Conservation (phyloP, 441 rosid species). For the Populus hybrid region DNA sequence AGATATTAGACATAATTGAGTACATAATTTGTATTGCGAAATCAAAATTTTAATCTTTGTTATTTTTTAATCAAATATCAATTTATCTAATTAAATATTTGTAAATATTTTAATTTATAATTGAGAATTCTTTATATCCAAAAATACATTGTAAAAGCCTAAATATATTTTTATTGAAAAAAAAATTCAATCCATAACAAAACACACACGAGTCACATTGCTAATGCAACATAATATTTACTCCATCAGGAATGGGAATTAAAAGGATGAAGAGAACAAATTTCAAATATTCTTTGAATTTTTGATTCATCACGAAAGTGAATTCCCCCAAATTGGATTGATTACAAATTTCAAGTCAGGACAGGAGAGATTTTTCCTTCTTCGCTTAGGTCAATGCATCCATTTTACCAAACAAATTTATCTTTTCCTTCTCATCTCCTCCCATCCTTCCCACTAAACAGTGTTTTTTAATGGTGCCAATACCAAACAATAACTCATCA, state of each 20-base stretch:
- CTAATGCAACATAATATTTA: neutral
- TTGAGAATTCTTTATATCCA: neutral
- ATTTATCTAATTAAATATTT: too few relatives aligned
- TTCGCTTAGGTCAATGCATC: neutral
- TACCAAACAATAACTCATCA: neutral
- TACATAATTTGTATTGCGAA: too few relatives aligned
- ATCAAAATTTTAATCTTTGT: too few relatives aligned
- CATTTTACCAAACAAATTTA: neutral
- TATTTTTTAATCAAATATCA: too few relatives aligned
- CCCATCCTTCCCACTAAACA: neutral
- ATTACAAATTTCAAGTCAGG: neutral
- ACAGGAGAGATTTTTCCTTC: neutral
- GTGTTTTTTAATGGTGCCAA: neutral
- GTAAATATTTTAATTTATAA: too few relatives aligned
- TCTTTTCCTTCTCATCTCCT: neutral
- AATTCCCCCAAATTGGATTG: neutral
- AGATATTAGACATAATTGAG: too few relatives aligned
- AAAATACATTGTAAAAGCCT: neutral
- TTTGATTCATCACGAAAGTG: neutral
- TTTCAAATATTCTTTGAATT: too few relatives aligned
- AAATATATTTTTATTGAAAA: too few relatives aligned
- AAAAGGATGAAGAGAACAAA: too few relatives aligned
- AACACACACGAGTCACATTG: too few relatives aligned
- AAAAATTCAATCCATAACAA: neutral
- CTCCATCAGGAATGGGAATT: too few relatives aligned